Evolutionary conservation across 768 basidiomycete species (phyloP).

Genomic region (Lentinula sp.): DNA sequence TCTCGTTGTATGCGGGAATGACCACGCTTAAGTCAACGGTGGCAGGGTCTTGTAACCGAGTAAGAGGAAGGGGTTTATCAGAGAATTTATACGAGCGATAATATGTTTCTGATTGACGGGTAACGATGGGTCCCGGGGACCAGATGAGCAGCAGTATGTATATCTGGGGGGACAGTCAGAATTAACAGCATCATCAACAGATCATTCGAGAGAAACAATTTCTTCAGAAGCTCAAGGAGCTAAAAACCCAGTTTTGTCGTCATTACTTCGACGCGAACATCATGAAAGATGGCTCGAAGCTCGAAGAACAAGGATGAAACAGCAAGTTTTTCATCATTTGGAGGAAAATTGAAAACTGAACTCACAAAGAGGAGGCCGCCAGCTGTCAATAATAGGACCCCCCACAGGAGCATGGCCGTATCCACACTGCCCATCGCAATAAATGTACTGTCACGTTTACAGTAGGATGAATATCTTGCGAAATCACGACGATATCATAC

Average conservation of each 20-base stretch:
- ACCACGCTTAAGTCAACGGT: constrained; percentile 73
- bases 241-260: constrained; percentile 53
- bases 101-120: constrained; percentile 59
- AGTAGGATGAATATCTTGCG: background rate
- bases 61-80: constrained; percentile 47
- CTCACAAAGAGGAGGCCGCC: constrained; percentile 3
- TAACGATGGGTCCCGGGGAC: constrained; percentile 65
- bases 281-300: constrained; percentile 42
- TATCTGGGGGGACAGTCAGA: constrained; percentile 35
- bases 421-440: background rate
- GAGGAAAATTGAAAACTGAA: background rate
- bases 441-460: background rate
- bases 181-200: background rate
- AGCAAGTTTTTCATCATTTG: constrained; percentile 46
- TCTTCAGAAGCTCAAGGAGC: constrained; percentile 22
- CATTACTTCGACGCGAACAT: constrained; percentile 24
- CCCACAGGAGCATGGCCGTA: background rate
- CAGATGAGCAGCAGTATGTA: constrained; percentile 68
- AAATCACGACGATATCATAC: background rate
- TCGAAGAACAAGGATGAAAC: constrained; percentile 95
- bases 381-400: background rate
- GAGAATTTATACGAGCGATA: constrained; percentile 58
- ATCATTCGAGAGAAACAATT: constrained; percentile 32
- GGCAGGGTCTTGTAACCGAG: constrained; percentile 48
- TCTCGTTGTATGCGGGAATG: constrained; percentile 91